Evolutionary conservation across 805 yeast species (phyloP).

Genomic region (Ogataea angusta): DNA sequence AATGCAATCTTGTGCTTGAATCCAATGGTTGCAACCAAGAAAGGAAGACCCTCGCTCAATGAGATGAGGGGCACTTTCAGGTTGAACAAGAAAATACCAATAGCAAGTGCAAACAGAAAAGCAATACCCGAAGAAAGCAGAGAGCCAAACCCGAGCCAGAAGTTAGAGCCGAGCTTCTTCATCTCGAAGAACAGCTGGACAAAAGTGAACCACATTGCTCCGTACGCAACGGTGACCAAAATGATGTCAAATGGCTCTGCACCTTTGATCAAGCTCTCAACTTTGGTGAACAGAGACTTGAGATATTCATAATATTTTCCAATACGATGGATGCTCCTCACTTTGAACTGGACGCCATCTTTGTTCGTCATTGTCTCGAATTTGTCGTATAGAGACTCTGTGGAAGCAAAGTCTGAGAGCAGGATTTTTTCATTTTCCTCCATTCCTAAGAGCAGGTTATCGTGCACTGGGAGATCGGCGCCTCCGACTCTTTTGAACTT

Average conservation of each 20-base stretch:
- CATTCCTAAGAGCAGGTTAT: slow-evolving; percentile 38
- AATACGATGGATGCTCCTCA: slow-evolving; percentile 53
- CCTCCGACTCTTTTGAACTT: slow-evolving; percentile 48
- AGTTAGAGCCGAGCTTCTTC: slow-evolving; percentile 73
- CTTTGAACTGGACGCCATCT: slow-evolving; percentile 58
- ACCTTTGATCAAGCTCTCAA: slow-evolving; percentile 49
- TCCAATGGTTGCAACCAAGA: slow-evolving; percentile 87
- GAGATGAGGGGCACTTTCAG: slow-evolving; percentile 67
- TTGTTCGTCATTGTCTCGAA: slow-evolving; percentile 18
- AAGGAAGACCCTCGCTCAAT: slow-evolving; percentile 88
- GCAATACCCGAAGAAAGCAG: slow-evolving; percentile 78
- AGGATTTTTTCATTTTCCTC: slow-evolving; percentile 41
- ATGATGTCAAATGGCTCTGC: slow-evolving; percentile 87
- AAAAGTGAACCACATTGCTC: slow-evolving; percentile 85
- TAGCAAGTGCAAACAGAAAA: slow-evolving; percentile 70
- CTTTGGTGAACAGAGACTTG: slow-evolving; percentile 37
- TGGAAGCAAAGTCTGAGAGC: slow-evolving; percentile 29
- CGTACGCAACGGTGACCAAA: slow-evolving; percentile 73
- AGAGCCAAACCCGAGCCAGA: slow-evolving; percentile 83
- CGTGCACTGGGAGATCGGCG: slow-evolving; percentile 40
- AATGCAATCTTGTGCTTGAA: slow-evolving; percentile 80
- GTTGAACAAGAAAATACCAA: slow-evolving; percentile 54
- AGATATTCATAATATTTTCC: slow-evolving; percentile 55
- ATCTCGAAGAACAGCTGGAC: slow-evolving; percentile 71
- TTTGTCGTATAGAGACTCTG: slow-evolving; percentile 23